These are phyloP conservation scores for Bipolaris sorokiniana DNA, from an alignment of 2,329 filamentous ascomycete genomes.

Conservation along the genomic window DNA sequence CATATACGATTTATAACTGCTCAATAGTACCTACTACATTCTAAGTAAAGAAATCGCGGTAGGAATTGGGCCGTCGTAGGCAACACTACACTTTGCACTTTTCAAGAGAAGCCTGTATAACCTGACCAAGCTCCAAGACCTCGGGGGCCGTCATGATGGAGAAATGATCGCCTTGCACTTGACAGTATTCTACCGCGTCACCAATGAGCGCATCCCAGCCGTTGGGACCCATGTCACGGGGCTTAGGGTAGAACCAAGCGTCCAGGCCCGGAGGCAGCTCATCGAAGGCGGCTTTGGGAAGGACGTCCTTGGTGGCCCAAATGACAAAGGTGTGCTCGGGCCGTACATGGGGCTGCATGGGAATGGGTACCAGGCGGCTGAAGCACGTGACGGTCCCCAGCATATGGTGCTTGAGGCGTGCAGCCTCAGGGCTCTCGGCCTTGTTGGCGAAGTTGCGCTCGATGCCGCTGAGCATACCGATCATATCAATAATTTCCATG, in stretches of 20 bases:
- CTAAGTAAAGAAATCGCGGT: neutral
- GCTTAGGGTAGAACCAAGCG: constrained; percentile 1
- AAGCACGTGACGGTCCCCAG: constrained; percentile 5
- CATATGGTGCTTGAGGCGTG: constrained; percentile 2
- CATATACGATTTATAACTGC: neutral
- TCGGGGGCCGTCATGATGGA: neutral
- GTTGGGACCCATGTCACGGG: constrained; percentile 1
- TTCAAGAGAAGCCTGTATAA: neutral
- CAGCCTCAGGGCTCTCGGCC: constrained; percentile 1
- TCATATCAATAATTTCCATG: constrained; percentile 2
- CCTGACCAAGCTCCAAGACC: neutral
- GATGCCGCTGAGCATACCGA: constrained; percentile 3
- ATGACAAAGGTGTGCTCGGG: constrained; percentile 6
- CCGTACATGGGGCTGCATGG: constrained; percentile 2
- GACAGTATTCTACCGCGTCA: neutral
- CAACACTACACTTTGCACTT: neutral
- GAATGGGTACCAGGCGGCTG: constrained; percentile 1
- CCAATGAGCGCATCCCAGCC: constrained; percentile 6
- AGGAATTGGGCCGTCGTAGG: too few relatives aligned
- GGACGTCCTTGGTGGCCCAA: constrained; percentile 2
- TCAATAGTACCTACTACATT: neutral
- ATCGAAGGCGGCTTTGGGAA: neutral
- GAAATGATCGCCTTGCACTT: constrained; percentile 3
- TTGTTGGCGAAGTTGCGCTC: constrained; percentile 4
- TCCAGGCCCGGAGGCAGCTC: neutral